A percentile compares a stretch with the other conserved stretches of the same genome.
These are phyloP conservation scores for Terfezia boudieri DNA, from an alignment of 495 filamentous ascomycete species.

Conservation along the genomic window DNA sequence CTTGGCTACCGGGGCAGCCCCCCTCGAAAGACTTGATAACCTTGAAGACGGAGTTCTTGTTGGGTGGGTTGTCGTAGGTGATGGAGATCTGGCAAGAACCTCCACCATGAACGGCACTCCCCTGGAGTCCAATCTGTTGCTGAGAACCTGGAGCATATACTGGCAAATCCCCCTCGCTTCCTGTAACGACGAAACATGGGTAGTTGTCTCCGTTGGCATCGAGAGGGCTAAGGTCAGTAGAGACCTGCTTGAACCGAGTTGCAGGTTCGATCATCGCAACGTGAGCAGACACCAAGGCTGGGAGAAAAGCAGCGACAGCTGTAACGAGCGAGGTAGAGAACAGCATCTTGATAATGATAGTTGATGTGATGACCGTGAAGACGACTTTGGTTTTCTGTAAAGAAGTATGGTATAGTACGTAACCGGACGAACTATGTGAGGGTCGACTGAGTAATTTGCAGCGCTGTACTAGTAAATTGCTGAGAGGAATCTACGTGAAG, in stretches of 20 bases:
- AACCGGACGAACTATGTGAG: not conserved
- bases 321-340: constrained; percentile 26
- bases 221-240: constrained; percentile 27
- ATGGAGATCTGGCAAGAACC: constrained; percentile 73
- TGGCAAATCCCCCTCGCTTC: constrained; percentile 19
- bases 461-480: no score
- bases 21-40: constrained; percentile 39
- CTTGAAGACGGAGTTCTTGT: constrained; percentile 25
- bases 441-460: not conserved
- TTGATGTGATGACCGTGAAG: constrained; percentile 3
- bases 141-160: constrained; percentile 30
- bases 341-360: constrained; percentile 22
- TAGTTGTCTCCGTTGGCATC: constrained; percentile 38
- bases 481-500: no score
- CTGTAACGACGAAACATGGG: constrained; percentile 45
- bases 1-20: constrained; percentile 49
- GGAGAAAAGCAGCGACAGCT: constrained; percentile 22
- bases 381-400: not conserved
- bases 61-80: constrained; percentile 46
- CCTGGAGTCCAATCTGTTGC: constrained; percentile 33
- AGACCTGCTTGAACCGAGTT: constrained; percentile 28
- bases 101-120: constrained; percentile 53
- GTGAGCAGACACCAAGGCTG: constrained; percentile 33
- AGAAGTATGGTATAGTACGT: not conserved
- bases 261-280: constrained; percentile 47